phyloP scores from a whole-genome alignment of 139 green algal genomes.

The Micractinium sp. region DNA sequence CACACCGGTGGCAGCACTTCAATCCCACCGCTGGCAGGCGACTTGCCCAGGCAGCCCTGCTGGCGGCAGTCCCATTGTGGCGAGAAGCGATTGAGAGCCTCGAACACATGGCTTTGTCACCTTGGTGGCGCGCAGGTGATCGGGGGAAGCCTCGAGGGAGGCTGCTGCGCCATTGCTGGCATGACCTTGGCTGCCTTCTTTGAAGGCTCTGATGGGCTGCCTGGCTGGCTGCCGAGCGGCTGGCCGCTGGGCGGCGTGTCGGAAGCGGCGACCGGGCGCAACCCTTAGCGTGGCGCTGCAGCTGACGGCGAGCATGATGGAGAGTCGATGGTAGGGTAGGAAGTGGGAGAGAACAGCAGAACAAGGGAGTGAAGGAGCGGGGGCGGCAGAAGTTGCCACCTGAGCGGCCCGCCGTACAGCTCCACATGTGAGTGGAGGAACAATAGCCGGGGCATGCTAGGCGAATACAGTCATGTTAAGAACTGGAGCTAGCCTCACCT shows the following conservation, averaged over 20 bases:
- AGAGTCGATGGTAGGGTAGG: neutral
- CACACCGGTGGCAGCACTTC: neutral
- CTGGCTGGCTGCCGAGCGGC: too few relatives aligned
- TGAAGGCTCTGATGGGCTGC: neutral
- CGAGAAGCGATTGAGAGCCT: too few relatives aligned
- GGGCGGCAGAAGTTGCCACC: neutral
- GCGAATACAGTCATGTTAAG: too few relatives aligned
- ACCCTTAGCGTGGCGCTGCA: neutral
- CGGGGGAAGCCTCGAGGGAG: neutral
- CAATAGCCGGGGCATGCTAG: too few relatives aligned
- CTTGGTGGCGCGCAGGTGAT: constrained; percentile 8
- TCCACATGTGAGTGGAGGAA: too few relatives aligned
- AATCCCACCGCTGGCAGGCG: neutral
- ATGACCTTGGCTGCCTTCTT: too few relatives aligned
- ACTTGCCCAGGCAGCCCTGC: neutral
- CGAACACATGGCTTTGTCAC: too few relatives aligned
- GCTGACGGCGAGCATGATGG: neutral
- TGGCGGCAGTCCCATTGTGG: too few relatives aligned
- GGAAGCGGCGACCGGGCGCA: neutral
- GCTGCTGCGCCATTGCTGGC: neutral
- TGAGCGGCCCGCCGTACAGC: too few relatives aligned
- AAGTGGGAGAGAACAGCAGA: neutral
- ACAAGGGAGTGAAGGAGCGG: neutral
- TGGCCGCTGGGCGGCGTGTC: neutral
- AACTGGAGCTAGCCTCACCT: too few relatives aligned